Evolutionary conservation across 345 rosid species (phyloP).

Genomic region (Euphorbia pulcherrima): DNA sequence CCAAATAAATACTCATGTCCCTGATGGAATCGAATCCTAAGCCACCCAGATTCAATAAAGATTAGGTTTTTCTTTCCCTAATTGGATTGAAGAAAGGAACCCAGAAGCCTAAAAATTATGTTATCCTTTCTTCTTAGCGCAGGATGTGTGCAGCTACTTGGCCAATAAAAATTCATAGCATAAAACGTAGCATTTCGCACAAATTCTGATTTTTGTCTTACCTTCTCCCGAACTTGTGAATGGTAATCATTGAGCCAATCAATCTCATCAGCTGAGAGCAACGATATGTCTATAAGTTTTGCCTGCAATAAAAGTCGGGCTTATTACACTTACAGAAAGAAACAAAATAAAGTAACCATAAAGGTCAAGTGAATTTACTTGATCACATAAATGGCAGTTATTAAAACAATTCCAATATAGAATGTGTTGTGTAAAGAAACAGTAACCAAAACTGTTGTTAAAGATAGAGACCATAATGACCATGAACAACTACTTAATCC

Average conservation of each 20-base stretch:
- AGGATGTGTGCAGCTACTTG: not conserved
- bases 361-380: no score
- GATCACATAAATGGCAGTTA: not conserved
- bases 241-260: constrained; percentile 85
- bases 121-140: not conserved
- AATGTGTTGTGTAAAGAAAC: not conserved
- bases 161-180: not conserved
- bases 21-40: no score
- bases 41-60: no score
- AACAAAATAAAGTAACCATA: no score
- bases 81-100: not conserved
- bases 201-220: constrained; percentile 14
- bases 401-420: not conserved
- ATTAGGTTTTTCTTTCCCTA: not conserved
- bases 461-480: not conserved
- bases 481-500: not conserved
- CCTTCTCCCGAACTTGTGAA: constrained; percentile 91
- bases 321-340: no score
- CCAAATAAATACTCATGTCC: no score
- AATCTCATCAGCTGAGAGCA: constrained; percentile 57
- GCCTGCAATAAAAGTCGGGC: constrained; percentile 37
- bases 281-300: constrained; percentile 61
- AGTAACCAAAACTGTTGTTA: not conserved
- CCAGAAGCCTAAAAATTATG: not conserved
- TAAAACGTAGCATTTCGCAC: not conserved